Evolutionary conservation across 2,329 filamentous ascomycete species (phyloP).

Genomic region (Calonectria hongkongensis): DNA sequence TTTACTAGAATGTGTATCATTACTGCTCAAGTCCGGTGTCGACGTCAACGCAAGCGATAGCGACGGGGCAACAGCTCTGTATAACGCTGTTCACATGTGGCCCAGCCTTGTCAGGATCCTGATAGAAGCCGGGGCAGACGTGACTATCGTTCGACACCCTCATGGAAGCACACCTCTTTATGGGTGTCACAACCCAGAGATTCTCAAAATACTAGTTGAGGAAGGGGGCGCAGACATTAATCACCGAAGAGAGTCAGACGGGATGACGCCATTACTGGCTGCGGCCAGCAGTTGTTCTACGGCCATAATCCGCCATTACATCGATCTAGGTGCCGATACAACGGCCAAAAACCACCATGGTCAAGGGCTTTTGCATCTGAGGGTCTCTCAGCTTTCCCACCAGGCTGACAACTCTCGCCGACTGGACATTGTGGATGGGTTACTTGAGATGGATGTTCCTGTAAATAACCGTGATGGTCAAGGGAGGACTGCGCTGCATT

Average conservation of each 20-base stretch:
- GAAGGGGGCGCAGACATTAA: conserved; percentile 53
- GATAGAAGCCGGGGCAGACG: conserved; percentile 51
- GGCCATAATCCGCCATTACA: conserved; percentile 18
- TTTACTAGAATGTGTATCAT: conserved; percentile 35
- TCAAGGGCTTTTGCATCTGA: neutral
- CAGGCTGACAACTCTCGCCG: no score
- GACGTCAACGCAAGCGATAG: conserved; percentile 45
- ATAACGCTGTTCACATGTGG: conserved; percentile 34
- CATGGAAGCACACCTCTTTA: conserved; percentile 49
- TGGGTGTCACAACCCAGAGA: conserved; percentile 10
- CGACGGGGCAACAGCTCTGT: conserved; percentile 44
- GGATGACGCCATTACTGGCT: conserved; percentile 51
- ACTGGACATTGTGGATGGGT: neutral
- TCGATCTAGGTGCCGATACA: conserved; percentile 46
- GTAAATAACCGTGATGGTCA: neutral
- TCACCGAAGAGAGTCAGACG: conserved; percentile 33
- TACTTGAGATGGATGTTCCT: neutral
- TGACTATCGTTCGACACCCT: conserved; percentile 38
- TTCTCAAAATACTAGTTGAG: conserved; percentile 51
- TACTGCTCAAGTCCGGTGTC: conserved; percentile 52
- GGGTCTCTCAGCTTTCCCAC: no score
- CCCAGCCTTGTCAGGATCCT: conserved; percentile 41
- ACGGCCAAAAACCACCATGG: conserved; percentile 3
- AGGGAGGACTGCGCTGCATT: conserved; percentile 3
- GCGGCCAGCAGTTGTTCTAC: neutral